Conservation (phyloP, 2,329 filamentous ascomycete species). For the Neopestalotiopsis clavispora region DNA sequence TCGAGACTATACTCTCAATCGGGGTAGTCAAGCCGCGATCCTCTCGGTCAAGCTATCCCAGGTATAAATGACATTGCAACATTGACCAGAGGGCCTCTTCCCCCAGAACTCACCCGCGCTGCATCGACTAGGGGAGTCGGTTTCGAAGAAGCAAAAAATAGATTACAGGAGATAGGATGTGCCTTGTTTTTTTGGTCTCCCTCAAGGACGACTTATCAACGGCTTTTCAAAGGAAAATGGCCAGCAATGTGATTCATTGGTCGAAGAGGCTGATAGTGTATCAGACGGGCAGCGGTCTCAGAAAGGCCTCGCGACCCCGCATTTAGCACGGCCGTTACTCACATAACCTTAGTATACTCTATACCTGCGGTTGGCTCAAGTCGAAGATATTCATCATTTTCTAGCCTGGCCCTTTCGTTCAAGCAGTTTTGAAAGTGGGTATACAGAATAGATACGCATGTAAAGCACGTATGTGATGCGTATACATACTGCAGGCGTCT, state of each 20-base stretch:
- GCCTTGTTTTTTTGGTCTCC: not conserved
- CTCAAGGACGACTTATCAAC: not conserved
- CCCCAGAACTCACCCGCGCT: not conserved
- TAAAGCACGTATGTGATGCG: not conserved
- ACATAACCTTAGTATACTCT: too few species aligned
- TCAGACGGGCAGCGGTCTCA: too few species aligned
- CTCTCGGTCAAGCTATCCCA: not conserved
- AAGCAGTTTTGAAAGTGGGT: too few species aligned
- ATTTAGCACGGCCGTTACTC: too few species aligned
- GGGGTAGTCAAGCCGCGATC: not conserved
- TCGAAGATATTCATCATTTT: too few species aligned
- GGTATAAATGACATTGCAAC: not conserved
- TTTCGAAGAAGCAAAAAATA: not conserved
- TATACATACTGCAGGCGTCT: not conserved
- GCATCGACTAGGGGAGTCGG: not conserved
- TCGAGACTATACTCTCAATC: not conserved
- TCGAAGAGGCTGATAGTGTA: too few species aligned
- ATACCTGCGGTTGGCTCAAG: too few species aligned
- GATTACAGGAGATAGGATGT: not conserved
- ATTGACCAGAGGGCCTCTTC: too few species aligned
- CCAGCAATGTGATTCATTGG: too few species aligned
- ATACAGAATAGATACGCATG: too few species aligned
- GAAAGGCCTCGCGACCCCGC: too few species aligned
- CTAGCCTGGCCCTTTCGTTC: too few species aligned
- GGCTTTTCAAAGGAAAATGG: not conserved